Base-by-base conservation (phyloP, 78 protist genomes). In the Salpingoeca rosetta region DNA sequence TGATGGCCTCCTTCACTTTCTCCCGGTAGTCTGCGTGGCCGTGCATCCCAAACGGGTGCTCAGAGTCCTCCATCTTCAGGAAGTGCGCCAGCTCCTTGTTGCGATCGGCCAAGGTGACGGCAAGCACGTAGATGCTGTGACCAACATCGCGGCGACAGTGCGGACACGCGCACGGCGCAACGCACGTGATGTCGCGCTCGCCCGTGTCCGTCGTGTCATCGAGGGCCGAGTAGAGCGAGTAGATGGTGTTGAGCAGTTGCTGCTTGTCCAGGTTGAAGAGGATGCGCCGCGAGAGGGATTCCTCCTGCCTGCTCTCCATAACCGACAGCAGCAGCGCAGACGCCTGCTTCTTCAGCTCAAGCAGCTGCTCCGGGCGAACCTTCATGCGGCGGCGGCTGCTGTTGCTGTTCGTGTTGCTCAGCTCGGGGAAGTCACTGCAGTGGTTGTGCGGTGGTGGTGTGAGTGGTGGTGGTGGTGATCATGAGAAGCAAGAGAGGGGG, bases 231-330 rank as follows among this genome's bases (percentile, higher is more conserved):
- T 7, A 41, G 40, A 36, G 80, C 37, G 7, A 3, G 83, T 51
- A 85, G 76, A 77, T 36, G 77, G 11, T 24, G 39, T 77, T 27
- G 75, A 40, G 72, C 83, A 85, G 76, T 31, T 44, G 76, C 2
- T 39, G 7, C 42, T 3, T 28, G 76, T 85, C 88, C 74, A 85
- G 26, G 74, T 85, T 76, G 84, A 76, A 51, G 37, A 51, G n/a
- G 76, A 79, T 43, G 45, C 83, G 75, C 12, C 75, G 77, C 37
- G 82, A 44, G 28, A 86, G 0, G 38, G 39, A 80, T n/a, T 1
- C 26, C 42, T 44, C 28, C n/a, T 43, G n/a, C 41, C 89, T 25
- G 38, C 83, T 43, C 80, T 86, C 89, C 40, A 86, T 72, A 38
- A 81, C 45, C 40, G 44, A 31, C 81, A 86, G 81, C 81, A 86